Evolutionary conservation across 1,284 basidiomycete species (phyloP).

Genomic region (Sanguinoderma infundibulare): DNA sequence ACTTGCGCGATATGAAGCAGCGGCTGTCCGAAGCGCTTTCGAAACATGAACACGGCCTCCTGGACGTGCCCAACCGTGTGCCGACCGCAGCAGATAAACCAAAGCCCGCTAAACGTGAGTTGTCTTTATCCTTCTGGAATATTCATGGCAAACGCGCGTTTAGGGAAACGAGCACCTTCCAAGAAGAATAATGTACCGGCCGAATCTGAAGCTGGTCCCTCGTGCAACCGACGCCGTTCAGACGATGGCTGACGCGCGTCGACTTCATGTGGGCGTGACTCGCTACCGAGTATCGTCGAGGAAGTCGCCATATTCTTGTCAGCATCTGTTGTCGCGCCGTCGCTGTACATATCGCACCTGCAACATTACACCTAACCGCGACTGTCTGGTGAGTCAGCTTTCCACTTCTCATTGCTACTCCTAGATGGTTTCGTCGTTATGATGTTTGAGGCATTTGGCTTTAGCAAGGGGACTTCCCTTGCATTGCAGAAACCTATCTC

Average conservation of each 20-base stretch:
- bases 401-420: background rate
- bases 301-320: background rate
- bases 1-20: slow-evolving; percentile 2
- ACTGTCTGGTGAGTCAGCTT: slow-evolving; percentile 9
- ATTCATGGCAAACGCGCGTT: too few species aligned
- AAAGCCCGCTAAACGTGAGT: slow-evolving; percentile 19
- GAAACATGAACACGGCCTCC: slow-evolving; percentile 16
- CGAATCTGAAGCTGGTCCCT: background rate
- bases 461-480: slow-evolving; percentile 66
- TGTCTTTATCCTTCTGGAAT: background rate
- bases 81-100: background rate
- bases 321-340: background rate
- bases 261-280: background rate
- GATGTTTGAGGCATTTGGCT: slow-evolving; percentile 95
- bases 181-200: slow-evolving; percentile 18
- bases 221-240: slow-evolving; percentile 6
- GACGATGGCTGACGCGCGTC: slow-evolving; percentile 3
- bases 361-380: background rate
- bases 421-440: slow-evolving; percentile 36
- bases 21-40: slow-evolving; percentile 6
- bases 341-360: background rate
- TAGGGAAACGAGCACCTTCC: slow-evolving; percentile 24
- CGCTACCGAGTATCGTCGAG: background rate
- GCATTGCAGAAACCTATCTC: slow-evolving; percentile 64
- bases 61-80: background rate